Base-by-base conservation (phyloP, 108 stramenopile species). In the Cylindrotheca fusiformis region DNA sequence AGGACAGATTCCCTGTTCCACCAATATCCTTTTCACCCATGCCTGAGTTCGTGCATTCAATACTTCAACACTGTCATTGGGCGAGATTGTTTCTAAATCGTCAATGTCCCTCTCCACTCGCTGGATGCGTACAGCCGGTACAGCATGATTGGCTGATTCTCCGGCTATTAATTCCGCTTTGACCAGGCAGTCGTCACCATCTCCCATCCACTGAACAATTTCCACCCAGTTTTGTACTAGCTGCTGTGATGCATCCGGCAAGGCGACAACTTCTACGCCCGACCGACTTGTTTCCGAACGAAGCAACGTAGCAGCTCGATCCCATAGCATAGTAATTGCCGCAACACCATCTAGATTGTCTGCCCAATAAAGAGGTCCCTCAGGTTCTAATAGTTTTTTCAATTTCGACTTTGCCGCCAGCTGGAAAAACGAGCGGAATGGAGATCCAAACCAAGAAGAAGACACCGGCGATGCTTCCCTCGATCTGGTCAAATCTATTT, bases 11-110 rank as follows among this genome's bases (percentile, higher is more conserved):
- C 76, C 75, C 19, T 73, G 64, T 56, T 86, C 71, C 0, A 91
- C 90, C 54, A 91, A 57, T 6, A 91, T 55, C 3, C 90, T 68
- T 62, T 78, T 69, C 0, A 91, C 90, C 90, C 90, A 91, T 33
- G 76, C 71, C 54, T 81, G 81, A 21, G 85, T 88, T 18, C 80
- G 78, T 55, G 65, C 26, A 28, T 87, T 78, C 25, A 83, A 69
- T 19, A 78, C 65, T 19, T 63, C 50, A 24, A 19, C n/a, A 24
- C 63, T 52, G 24, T 22, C 23, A 2, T 26, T 25, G n/a, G 5
- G 23, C 4, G 21, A 26, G 48, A 36, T 27, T 17, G 51, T 54
- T 46, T 69, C 53, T 33, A 53, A 52, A 19, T 52, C 25, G 12
- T 55, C 60, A 12, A 26, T 19, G 28, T 29, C 44, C 18, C 19